phyloP scores from a whole-genome alignment of 306 rosid genomes.

The Echinosophora koreensis region DNA sequence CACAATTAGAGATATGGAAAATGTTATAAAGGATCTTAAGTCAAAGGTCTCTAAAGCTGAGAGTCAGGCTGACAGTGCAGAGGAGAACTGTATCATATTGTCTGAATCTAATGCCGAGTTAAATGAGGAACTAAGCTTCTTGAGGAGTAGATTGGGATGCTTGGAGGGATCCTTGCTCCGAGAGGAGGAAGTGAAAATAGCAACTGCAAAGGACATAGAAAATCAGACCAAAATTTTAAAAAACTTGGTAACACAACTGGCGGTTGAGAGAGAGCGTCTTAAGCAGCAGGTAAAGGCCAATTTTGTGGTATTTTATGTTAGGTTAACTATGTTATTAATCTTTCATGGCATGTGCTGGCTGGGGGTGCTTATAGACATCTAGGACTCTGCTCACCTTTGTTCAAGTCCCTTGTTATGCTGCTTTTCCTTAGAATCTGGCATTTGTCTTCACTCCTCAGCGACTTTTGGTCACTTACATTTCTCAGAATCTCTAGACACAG shows the following conservation, averaged over 20 bases:
- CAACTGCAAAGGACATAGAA: constrained; percentile 67
- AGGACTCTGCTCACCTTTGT: background rate
- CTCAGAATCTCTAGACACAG: background rate
- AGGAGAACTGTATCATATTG: constrained; percentile 68
- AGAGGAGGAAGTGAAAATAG: constrained; percentile 65
- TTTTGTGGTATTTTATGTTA: constrained; percentile 21
- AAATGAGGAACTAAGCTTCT: constrained; percentile 65
- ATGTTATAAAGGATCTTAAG: constrained; percentile 71
- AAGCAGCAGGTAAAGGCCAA: constrained; percentile 65
- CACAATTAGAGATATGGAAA: constrained; percentile 73
- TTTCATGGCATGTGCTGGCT: background rate
- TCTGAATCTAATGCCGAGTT: constrained; percentile 76
- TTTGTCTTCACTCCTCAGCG: background rate
- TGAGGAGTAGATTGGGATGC: constrained; percentile 61
- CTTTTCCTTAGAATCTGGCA: background rate
- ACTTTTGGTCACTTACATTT: constrained; percentile 25
- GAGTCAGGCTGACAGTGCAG: constrained; percentile 68
- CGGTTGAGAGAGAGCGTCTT: constrained; percentile 86
- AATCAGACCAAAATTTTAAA: constrained; percentile 61
- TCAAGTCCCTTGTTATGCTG: constrained; percentile 1
- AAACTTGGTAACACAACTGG: constrained; percentile 66
- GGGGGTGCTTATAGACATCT: background rate
- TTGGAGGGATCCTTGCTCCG: constrained; percentile 69
- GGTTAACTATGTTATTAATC: constrained; percentile 28
- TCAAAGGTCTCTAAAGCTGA: constrained; percentile 70